phyloP scores from a whole-genome alignment of 768 basidiomycete genomes.

The Daedalea quercina region DNA sequence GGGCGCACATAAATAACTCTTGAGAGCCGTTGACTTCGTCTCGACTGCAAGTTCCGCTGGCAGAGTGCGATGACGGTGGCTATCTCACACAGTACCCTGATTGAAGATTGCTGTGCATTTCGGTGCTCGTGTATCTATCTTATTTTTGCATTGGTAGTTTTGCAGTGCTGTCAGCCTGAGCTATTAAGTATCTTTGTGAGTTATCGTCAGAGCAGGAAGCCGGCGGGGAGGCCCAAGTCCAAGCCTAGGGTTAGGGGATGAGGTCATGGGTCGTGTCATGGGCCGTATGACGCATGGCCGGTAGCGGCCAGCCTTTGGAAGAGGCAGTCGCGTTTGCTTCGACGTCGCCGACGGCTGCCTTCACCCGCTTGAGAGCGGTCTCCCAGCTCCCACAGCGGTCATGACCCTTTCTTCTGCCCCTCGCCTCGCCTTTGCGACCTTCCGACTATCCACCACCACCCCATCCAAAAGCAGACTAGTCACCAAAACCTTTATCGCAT shows the following conservation, averaged over 20 bases:
- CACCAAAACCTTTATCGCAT: neutral
- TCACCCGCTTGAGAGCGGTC: neutral
- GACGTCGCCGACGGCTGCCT: neutral
- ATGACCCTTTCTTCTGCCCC: neutral
- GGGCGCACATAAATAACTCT: neutral
- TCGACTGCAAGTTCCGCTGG: too few relatives aligned
- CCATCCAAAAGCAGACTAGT: neutral
- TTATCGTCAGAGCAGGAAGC: too few relatives aligned
- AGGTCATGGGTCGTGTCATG: neutral
- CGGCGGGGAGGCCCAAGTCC: neutral
- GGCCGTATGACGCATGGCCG: too few relatives aligned
- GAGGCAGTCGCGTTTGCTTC: too few relatives aligned
- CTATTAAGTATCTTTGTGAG: too few relatives aligned
- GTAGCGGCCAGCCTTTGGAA: too few relatives aligned
- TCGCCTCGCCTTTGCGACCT: neutral
- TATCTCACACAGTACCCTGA: too few relatives aligned
- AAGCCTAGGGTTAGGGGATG: slow-evolving; percentile 4
- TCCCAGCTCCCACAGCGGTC: neutral
- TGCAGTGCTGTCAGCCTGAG: neutral
- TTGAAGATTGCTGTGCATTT: too few relatives aligned
- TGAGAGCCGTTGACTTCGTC: too few relatives aligned
- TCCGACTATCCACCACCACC: neutral
- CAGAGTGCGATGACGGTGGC: too few relatives aligned
- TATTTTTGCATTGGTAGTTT: neutral
- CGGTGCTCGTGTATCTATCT: too few relatives aligned